phyloP scores from a whole-genome alignment of 495 filamentous ascomycete species.

The Immersiella caudata region DNA sequence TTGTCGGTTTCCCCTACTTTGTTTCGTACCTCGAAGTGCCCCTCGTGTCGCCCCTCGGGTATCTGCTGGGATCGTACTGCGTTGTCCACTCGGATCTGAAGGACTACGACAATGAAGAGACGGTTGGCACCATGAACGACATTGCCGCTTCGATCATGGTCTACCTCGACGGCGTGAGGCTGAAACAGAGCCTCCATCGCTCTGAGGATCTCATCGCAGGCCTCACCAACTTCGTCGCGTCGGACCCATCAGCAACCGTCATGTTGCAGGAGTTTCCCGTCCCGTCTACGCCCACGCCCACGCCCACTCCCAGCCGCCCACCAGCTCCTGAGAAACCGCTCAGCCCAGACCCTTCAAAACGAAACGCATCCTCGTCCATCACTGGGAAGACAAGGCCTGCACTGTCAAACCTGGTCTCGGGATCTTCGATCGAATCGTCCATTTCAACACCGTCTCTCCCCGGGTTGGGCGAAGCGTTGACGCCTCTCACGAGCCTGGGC shows the following conservation, averaged over 20 bases:
- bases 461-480: conserved; percentile 1
- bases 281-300: not conserved
- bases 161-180: conserved; percentile 45
- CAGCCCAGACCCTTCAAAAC: not conserved
- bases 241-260: conserved; percentile 13
- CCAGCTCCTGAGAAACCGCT: not conserved
- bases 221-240: conserved; percentile 41
- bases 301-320: too few species aligned
- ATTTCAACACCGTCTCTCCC: conserved; percentile 5
- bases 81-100: conserved; percentile 39
- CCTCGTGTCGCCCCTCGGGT: conserved; percentile 33
- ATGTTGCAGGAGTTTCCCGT: too few species aligned
- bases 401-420: conserved; percentile 12
- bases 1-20: conserved; percentile 31
- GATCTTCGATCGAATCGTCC: conserved; percentile 30
- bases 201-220: conserved; percentile 45
- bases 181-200: conserved; percentile 39
- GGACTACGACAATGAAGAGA: conserved; percentile 35
- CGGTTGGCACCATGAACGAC: conserved; percentile 42
- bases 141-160: conserved; percentile 48
- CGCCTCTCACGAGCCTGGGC: conserved; percentile 26
- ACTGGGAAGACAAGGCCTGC: not conserved
- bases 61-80: conserved; percentile 39
- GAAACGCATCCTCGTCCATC: not conserved
- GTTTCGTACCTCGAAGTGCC: conserved; percentile 40